A percentile compares a stretch with the other conserved stretches of the same genome.
Conservation (phyloP, 2,329 filamentous ascomycete species). For the Hypoxylon sp. region DNA sequence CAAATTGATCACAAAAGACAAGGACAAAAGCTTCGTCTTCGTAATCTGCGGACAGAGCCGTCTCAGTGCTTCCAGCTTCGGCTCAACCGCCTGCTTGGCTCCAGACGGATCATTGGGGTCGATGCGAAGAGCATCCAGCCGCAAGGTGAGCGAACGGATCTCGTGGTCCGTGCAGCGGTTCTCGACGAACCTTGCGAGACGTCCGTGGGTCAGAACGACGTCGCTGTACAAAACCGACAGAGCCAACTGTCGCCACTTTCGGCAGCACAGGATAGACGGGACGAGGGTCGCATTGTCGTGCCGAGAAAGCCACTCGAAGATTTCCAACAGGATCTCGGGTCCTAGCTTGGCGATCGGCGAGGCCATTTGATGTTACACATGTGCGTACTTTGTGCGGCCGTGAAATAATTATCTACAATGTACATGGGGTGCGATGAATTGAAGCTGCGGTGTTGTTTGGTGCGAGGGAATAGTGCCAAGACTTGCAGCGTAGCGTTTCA, state of each 20-base stretch:
- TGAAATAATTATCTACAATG: not conserved
- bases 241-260: conserved; percentile 13
- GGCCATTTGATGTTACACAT: conserved; percentile 1
- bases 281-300: conserved; percentile 9
- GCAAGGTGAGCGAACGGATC: conserved; percentile 14
- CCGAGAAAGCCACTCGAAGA: conserved; percentile 16
- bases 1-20: conserved; percentile 16
- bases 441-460: too few relatives aligned
- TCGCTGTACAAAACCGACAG: conserved; percentile 20
- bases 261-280: conserved; percentile 12
- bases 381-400: not conserved
- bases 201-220: conserved; percentile 8
- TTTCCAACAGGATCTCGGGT: conserved; percentile 12
- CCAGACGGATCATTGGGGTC: conserved; percentile 2
- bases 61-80: conserved; percentile 7
- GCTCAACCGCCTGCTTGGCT: not conserved
- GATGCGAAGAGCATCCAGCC: conserved; percentile 2
- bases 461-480: too few relatives aligned
- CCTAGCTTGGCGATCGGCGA: conserved; percentile 13
- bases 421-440: too few relatives aligned
- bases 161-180: conserved; percentile 3
- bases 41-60: conserved; percentile 3
- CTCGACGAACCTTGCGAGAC: conserved; percentile 11
- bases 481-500: too few relatives aligned
- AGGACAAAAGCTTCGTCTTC: not conserved